Evolutionary conservation across 352 stramenopile species (phyloP), one percentile per base, ranked within the genome.

Genomic region (Phytophthora hibernalis): DNA sequence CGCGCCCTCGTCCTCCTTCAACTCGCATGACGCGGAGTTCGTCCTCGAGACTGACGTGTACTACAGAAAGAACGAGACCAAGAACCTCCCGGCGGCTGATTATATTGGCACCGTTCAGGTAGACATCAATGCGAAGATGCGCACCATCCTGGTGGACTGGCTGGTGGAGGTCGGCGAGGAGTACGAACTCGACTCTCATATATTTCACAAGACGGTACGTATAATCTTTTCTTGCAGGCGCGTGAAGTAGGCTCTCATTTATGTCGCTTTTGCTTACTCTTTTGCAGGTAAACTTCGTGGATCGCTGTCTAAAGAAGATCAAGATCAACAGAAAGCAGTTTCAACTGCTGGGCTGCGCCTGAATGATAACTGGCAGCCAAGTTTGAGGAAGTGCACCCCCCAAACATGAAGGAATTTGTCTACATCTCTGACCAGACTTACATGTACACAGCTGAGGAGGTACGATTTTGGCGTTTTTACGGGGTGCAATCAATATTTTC

Each of bases 41-140:
- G 74, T 79, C 21, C 74, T 69, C 5, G 87, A 95, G 49, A 54
- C 93, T 28, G 87, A 91, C 58, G 57, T 33, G 37, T 95, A 79
- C 58, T 83, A 88, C 59, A 73, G 76, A 31, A 84, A 90, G 54
- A 83, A 95, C 52, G 83, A 95, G 63, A 59, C 65, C 6, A 95
- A 95, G 59, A 92, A 95, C 70, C 70, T 86, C 26, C 65, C 82
- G 2, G 59, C 80, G 38, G 65, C 77, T 9, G 75, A 83, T 8
- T 93, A 92, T 67, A 87, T 93, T 20, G 79, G 81, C 51, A 76
- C 70, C 1, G 73, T 88, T n/a, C 98, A 99, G 77, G 76, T 89
- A 48, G 97, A 99, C 72, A 99, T 99, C 71, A 99, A 99, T 74
- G 95, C 98, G 68, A 98, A 98, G 60, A 99, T 99, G 98, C 87